Evolutionary conservation across 1,284 basidiomycete genomes (phyloP), one percentile per base, ranked within the genome.

Genomic region (Pseudozyma sp.): DNA sequence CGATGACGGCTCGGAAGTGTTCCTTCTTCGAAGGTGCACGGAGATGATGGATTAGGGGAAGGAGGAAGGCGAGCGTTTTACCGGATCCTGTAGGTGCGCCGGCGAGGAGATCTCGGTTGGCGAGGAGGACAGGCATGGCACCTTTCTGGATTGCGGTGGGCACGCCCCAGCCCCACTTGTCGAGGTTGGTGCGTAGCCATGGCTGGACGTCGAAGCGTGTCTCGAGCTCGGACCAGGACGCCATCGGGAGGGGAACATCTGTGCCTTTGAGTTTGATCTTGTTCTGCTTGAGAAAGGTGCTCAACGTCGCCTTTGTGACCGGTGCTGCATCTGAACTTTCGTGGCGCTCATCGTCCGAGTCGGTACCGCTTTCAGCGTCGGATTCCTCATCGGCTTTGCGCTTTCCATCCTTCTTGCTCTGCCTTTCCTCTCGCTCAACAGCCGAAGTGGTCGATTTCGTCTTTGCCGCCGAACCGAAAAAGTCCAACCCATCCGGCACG

Each of bases 381-480:
- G 24, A 52, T 30, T 65, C 53, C 11, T 9, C 29, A 8, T 54
- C 59, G 5, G 60, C 59, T 33, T 52, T 59, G 5, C 51, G 58
- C 49, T 71, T 66, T 10, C 58, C 64, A 14, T 66, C 46, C 29
- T 57, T 61, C 39, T 19, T 65, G 29, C 54, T 55, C 7, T 33
- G 24, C 49, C 39, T 35, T 62, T 61, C 48, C 29, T 44, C 66
- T 63, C 45, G 52, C 45, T 58, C 69, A 0, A 62, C 52, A 8
- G 67, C 63, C 54, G 68, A 85, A 85, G 40, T 85, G 78, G 69
- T 52, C 11, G 43, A 61, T 83, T 77, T 91, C 91, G 42, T 79
- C 84, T 79, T 52, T 63, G 29, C 68, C 9, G 67, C 77, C 3
- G 68, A 74, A 0, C 75, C 79, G 46, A 83, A 68, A 74, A 77